Conservation (phyloP, 768 basidiomycete genomes). For the Aureoboletus auriporus region DNA sequence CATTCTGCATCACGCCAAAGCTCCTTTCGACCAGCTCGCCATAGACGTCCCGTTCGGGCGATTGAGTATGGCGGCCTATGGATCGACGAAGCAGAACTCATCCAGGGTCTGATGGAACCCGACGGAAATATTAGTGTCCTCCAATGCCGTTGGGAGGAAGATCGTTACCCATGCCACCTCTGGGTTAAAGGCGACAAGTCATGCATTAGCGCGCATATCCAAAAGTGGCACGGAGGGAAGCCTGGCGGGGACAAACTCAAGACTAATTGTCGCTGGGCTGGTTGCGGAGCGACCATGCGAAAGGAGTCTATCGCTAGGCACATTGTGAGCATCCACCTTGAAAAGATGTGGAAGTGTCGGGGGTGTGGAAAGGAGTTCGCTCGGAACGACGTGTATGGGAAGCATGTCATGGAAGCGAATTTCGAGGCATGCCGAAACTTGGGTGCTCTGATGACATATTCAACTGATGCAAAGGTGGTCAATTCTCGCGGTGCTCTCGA, state of each 20-base stretch:
- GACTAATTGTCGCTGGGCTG: conserved; percentile 8
- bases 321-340: conserved; percentile 9
- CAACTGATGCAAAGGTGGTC: background rate
- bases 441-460: conserved; percentile 10
- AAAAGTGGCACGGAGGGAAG: conserved; percentile 14
- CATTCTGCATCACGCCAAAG: background rate
- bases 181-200: conserved; percentile 18
- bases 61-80: conserved; percentile 6
- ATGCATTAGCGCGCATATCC: conserved; percentile 12
- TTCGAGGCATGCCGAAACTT: conserved; percentile 1
- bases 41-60: background rate
- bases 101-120: background rate
- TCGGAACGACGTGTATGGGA: conserved; percentile 8
- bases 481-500: conserved; percentile 6
- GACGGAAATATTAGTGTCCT: conserved; percentile 4
- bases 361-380: conserved; percentile 9
- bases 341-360: conserved; percentile 12
- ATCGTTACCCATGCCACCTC: conserved; percentile 4
- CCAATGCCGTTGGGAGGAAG: conserved; percentile 11
- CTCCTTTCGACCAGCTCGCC: background rate
- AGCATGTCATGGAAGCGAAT: conserved; percentile 1
- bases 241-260: conserved; percentile 8
- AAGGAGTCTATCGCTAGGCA: conserved; percentile 21
- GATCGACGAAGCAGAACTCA: conserved; percentile 13
- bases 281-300: conserved; percentile 15